These are phyloP conservation scores for Elongisporangium senticosum DNA, from an alignment of 352 stramenopile genomes.

Conservation along the genomic window DNA sequence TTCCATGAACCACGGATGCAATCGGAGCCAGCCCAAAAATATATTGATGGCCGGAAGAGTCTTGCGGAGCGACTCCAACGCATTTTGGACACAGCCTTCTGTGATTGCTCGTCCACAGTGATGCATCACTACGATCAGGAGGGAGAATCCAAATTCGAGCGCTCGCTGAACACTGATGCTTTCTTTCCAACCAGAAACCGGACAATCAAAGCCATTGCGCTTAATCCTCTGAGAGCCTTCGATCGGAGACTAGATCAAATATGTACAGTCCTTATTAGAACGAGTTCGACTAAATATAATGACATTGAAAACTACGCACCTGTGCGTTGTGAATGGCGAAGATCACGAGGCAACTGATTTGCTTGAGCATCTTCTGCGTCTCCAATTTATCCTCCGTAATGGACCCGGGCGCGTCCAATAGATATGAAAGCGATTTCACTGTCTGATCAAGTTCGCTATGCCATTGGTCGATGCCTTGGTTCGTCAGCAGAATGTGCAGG, in stretches of 20 bases:
- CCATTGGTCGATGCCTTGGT: slow-evolving; percentile 9
- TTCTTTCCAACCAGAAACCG: not conserved
- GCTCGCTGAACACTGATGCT: not conserved
- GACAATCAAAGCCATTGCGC: not conserved
- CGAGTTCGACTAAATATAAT: slow-evolving; percentile 14
- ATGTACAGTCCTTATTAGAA: not conserved
- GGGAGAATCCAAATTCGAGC: not conserved
- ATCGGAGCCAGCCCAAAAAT: slow-evolving; percentile 34
- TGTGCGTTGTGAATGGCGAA: slow-evolving; percentile 24
- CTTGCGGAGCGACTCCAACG: slow-evolving; percentile 20
- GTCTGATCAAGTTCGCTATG: slow-evolving; percentile 7
- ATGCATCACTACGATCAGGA: slow-evolving; percentile 7
- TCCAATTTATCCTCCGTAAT: not conserved
- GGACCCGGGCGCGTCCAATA: slow-evolving; percentile 4
- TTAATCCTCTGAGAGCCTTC: not conserved
- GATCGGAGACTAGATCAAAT: not conserved
- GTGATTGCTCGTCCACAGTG: slow-evolving; percentile 9
- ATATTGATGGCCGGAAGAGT: slow-evolving; percentile 29
- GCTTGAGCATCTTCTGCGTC: slow-evolving; percentile 11
- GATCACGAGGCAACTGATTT: slow-evolving; percentile 23
- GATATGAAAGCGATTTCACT: slow-evolving; percentile 8
- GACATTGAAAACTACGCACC: slow-evolving; percentile 10
- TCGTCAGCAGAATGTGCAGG: slow-evolving; percentile 10
- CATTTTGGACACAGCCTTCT: slow-evolving; percentile 3
- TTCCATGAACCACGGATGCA: slow-evolving; percentile 22